A percentile compares a stretch with the other conserved stretches of the same genome.
Conservation (phyloP, 306 rosid genomes). For the Argentina anserina region DNA sequence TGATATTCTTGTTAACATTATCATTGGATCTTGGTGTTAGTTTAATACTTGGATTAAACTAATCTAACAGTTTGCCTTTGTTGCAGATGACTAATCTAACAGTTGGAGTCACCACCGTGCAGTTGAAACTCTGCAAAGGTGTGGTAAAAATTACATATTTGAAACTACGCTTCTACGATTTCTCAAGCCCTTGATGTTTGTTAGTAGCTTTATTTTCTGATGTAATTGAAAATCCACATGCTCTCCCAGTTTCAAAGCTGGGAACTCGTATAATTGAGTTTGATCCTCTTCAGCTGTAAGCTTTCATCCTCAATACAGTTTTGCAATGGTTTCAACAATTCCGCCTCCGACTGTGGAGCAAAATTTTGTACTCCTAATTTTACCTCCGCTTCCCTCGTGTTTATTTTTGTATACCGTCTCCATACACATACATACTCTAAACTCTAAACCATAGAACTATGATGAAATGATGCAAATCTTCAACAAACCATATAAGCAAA, state of each 20-base stretch:
- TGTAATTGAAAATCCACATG: constrained; percentile 12
- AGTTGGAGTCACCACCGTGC: not conserved
- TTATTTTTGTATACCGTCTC: not conserved
- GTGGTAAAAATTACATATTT: not conserved
- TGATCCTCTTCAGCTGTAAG: too few relatives aligned
- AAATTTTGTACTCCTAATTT: constrained; percentile 1
- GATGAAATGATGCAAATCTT: not conserved
- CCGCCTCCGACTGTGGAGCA: not conserved
- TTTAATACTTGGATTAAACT: not conserved
- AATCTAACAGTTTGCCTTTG: not conserved
- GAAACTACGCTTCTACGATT: not conserved
- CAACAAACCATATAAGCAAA: not conserved
- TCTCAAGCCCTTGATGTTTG: not conserved
- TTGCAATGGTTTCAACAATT: not conserved
- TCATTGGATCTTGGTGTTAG: not conserved
- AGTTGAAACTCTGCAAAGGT: not conserved
- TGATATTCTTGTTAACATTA: not conserved
- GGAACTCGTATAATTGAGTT: not conserved
- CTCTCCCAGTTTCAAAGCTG: constrained; percentile 1
- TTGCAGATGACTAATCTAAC: constrained; percentile 22
- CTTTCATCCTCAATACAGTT: not conserved
- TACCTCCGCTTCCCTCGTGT: not conserved
- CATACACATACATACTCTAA: not conserved
- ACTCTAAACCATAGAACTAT: not conserved
- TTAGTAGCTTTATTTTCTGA: not conserved